A percentile compares a stretch with the other conserved stretches of the same genome.
Evolutionary conservation across 2,329 filamentous ascomycete genomes (phyloP).

Genomic region (Lomentospora prolificans): DNA sequence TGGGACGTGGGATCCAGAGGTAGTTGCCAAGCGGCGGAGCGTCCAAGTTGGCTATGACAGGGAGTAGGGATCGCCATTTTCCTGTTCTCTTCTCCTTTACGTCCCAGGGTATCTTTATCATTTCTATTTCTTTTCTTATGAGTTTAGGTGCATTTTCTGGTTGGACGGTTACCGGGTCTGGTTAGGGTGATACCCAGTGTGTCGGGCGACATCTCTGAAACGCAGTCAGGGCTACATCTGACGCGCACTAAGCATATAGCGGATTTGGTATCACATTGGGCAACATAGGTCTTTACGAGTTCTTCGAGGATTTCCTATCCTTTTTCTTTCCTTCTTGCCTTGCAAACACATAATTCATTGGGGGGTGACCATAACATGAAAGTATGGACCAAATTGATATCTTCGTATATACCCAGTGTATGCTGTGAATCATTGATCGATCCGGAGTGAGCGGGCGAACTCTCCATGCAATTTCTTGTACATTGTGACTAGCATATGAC

Average conservation of each 20-base stretch:
- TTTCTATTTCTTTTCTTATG: not conserved
- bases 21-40: conserved; percentile 24
- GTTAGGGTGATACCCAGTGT: not conserved
- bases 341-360: not conserved
- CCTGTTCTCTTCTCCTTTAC: not conserved
- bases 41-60: not conserved
- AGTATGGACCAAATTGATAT: too few species aligned
- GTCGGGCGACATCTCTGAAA: not conserved
- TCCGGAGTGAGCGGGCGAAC: too few species aligned
- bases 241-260: not conserved
- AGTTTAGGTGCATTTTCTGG: not conserved
- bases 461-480: too few species aligned
- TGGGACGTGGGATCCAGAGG: conserved; percentile 49
- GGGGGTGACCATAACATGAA: too few species aligned
- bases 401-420: too few species aligned
- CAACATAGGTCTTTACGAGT: not conserved
- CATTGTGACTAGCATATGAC: too few species aligned
- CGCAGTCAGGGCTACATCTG: not conserved
- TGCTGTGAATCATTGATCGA: too few species aligned
- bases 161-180: not conserved
- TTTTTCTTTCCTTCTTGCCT: conserved; percentile 2
- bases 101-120: too few species aligned
- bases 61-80: not conserved
- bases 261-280: conserved; percentile 3
- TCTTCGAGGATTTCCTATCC: not conserved